These are phyloP conservation scores for Citrus unshiu DNA, from an alignment of 345 rosid genomes.

Conservation along the genomic window DNA sequence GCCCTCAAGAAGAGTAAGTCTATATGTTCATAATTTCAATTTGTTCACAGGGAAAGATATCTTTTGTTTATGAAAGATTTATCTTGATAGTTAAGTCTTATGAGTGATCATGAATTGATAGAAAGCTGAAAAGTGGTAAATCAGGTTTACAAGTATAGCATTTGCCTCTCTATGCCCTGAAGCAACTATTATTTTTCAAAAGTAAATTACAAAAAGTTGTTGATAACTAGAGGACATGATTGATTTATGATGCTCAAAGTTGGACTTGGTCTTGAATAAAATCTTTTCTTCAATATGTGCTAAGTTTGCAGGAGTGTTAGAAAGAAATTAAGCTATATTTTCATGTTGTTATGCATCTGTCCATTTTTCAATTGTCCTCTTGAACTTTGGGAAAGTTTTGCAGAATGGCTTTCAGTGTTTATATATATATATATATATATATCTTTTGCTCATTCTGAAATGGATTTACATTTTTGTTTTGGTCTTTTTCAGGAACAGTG, in stretches of 20 bases:
- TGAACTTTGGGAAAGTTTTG: slow-evolving; percentile 1
- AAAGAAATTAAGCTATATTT: background rate
- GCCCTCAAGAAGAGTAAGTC: slow-evolving; percentile 69
- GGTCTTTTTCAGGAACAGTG: slow-evolving; percentile 53
- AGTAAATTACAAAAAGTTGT: background rate
- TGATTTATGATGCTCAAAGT: background rate
- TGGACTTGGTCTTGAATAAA: background rate
- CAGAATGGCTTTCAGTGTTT: background rate
- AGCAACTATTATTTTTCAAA: background rate
- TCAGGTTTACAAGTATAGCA: background rate
- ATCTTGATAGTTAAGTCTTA: background rate
- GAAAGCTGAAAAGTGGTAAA: background rate
- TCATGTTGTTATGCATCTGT: background rate
- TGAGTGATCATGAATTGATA: background rate
- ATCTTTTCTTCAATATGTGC: background rate
- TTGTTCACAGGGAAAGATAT: background rate
- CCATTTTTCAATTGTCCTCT: background rate
- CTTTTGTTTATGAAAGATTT: background rate
- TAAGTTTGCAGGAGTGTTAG: background rate
- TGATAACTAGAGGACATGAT: background rate
- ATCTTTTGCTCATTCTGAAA: background rate
- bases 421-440: background rate
- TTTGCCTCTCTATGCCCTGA: background rate
- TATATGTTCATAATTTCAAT: background rate
- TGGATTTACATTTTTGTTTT: background rate